Evolutionary conservation across 371 early-diverging fungal species (phyloP).

Genomic region (Syncephalastrum sp.): DNA sequence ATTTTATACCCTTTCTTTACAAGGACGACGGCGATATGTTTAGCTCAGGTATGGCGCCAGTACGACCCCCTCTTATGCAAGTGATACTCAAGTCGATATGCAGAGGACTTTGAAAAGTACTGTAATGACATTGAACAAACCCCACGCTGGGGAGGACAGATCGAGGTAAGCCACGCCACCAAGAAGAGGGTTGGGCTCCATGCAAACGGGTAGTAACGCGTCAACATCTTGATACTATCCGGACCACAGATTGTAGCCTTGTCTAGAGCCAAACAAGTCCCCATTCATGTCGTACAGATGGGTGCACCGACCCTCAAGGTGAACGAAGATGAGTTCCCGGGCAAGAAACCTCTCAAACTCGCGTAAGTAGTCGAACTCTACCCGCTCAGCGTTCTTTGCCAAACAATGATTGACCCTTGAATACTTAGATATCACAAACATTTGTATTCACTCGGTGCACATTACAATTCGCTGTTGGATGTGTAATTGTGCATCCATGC

Average conservation of each 20-base stretch:
- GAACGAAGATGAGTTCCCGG: slow-evolving; percentile 68
- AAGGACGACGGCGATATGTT: slow-evolving; percentile 78
- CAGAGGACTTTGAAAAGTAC: slow-evolving; percentile 73
- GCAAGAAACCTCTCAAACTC: slow-evolving; percentile 66
- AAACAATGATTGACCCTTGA: background rate
- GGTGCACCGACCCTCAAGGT: slow-evolving; percentile 73
- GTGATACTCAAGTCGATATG: background rate
- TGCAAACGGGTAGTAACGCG: background rate
- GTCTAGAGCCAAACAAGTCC: slow-evolving; percentile 64
- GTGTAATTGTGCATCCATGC: slow-evolving; percentile 4
- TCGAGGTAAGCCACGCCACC: slow-evolving; percentile 68
- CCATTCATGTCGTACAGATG: slow-evolving; percentile 79
- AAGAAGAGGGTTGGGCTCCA: background rate
- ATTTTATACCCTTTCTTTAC: slow-evolving; percentile 87
- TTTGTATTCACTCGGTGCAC: slow-evolving; percentile 90
- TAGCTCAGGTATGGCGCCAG: slow-evolving; percentile 38
- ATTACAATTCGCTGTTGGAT: slow-evolving; percentile 80
- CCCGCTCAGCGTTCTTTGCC: background rate
- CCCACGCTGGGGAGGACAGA: slow-evolving; percentile 93
- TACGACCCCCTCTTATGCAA: background rate
- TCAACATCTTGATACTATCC: background rate
- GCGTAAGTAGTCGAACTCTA: slow-evolving; percentile 56
- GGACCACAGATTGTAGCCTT: slow-evolving; percentile 70
- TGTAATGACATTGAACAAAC: slow-evolving; percentile 79
- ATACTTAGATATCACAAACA: slow-evolving; percentile 79